Percentiles rank a stretch among this genome's conserved stretches.
These are phyloP conservation scores for Alternaria conjuncta DNA, from an alignment of 2,329 filamentous ascomycete genomes.

Conservation along the genomic window DNA sequence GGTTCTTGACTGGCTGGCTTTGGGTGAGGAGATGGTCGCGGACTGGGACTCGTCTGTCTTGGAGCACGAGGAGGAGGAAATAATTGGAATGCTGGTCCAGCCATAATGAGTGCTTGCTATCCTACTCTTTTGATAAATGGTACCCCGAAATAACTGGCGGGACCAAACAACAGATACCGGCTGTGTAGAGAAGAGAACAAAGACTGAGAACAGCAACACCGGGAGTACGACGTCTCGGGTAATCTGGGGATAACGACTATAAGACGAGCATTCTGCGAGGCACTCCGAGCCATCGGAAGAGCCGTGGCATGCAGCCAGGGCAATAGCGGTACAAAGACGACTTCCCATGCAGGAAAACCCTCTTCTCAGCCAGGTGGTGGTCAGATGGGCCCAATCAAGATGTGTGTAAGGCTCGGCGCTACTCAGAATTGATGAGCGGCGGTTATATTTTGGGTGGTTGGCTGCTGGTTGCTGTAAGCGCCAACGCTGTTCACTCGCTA, in stretches of 20 bases:
- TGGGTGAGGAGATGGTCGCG: conserved; percentile 28
- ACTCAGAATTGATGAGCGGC: conserved; percentile 35
- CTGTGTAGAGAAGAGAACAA: conserved; percentile 15
- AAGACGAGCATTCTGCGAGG: conserved; percentile 29
- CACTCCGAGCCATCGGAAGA: conserved; percentile 13
- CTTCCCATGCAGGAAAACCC: conserved; percentile 41
- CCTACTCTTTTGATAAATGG: conserved; percentile 21
- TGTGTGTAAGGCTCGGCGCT: conserved; percentile 40
- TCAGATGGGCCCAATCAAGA: conserved; percentile 40
- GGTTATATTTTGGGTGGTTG: conserved; percentile 48
- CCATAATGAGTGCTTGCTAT: conserved; percentile 34
- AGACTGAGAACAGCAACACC: conserved; percentile 21
- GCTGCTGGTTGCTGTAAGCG: conserved; percentile 42
- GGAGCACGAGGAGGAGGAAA: conserved; percentile 47
- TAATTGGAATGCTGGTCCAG: conserved; percentile 45
- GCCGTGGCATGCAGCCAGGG: conserved; percentile 18
- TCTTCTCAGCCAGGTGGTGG: conserved; percentile 34
- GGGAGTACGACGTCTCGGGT: conserved; percentile 27
- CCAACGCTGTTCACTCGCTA: conserved; percentile 40
- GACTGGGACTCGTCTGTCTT: conserved; percentile 42
- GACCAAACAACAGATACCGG: conserved; percentile 16
- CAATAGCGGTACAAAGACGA: conserved; percentile 44
- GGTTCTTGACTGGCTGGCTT: conserved; percentile 43
- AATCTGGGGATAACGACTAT: conserved; percentile 45
- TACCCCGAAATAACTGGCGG: conserved; percentile 25